These are phyloP conservation scores for Fusarium azukiicola DNA, from an alignment of 2,329 filamentous ascomycete species.

Conservation along the genomic window DNA sequence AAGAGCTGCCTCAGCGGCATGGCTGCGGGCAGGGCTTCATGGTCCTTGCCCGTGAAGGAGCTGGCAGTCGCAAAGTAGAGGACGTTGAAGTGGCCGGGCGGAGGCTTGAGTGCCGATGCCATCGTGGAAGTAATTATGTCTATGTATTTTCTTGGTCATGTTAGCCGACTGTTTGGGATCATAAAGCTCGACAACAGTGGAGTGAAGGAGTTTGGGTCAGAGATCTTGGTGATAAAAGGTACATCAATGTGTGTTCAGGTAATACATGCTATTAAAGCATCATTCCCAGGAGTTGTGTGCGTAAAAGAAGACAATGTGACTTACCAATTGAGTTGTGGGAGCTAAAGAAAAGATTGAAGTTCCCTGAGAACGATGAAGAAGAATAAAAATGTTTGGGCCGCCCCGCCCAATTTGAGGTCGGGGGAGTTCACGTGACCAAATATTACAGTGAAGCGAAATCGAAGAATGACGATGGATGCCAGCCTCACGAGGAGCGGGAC, in stretches of 20 bases:
- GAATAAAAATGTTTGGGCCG: constrained; percentile 26
- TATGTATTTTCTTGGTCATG: constrained; percentile 37
- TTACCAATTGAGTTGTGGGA: constrained; percentile 58
- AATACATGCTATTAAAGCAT: constrained; percentile 79
- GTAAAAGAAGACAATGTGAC: constrained; percentile 40
- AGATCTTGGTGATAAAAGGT: constrained; percentile 86
- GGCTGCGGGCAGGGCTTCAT: constrained; percentile 84
- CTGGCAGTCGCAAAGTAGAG: constrained; percentile 91
- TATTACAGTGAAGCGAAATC: constrained; percentile 42
- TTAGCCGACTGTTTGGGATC: constrained; percentile 43
- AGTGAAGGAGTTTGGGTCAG: constrained; percentile 70
- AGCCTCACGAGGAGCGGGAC: constrained; percentile 1
- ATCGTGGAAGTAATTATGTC: constrained; percentile 50
- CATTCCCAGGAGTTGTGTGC: constrained; percentile 63
- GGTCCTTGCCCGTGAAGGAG: constrained; percentile 84
- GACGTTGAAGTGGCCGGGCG: constrained; percentile 85
- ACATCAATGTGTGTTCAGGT: constrained; percentile 78
- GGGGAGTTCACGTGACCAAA: constrained; percentile 35
- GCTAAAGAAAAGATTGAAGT: constrained; percentile 33
- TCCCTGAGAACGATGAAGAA: constrained; percentile 26
- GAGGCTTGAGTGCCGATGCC: constrained; percentile 68
- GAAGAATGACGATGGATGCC: constrained; percentile 11
- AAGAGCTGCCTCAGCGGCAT: constrained; percentile 83
- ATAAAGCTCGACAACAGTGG: constrained; percentile 25
- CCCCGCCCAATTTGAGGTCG: constrained; percentile 50